Base-by-base conservation (phyloP, 2,329 filamentous ascomycete species). In the Escovopsis sp. region DNA sequence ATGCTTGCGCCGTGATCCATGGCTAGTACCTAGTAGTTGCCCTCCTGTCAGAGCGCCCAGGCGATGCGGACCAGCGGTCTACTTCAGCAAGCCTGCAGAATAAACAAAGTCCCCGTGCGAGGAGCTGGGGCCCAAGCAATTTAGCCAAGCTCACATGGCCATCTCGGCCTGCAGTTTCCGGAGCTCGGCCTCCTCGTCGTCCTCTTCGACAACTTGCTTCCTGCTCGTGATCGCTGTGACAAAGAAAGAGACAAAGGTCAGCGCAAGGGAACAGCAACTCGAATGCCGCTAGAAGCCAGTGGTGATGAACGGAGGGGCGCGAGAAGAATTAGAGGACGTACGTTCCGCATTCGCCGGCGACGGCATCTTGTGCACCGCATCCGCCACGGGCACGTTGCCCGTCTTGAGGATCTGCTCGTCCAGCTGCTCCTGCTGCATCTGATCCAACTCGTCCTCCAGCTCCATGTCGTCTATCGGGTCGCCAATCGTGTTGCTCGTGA, bases 141-240 rank as follows among this genome's bases (percentile, higher is more conserved):
- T 13, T 23, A 18, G n/a, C 11, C n/a, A n/a, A n/a, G n/a, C 38
- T 68, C 52, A 93, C 79, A 94, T 94, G 45, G 87, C 87, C 88
- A 96, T 96, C 61, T 94, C 88, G 26, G 85, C 87, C 56, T 93
- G 86, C 47, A 98, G 61, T 62, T 90, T 94, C 59, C 80, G 75
- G 52, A 96, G 66, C 63, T 96, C 88, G 50, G 79, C 88, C 58
- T 96, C 88, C 54, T 96, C 90, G 68, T 96, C 88, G 57, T 94
- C 87, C 57, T 94, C 85, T 53, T 81, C 76, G 46, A 53, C 55
- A 41, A 62, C 60, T 46, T 72, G 48, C 37, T 48, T 52, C 48
- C 49, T 54, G 44, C 36, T 50, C 23, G 55, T 48, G 19, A 57
- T 43, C 36, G 52, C 56, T 59, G 32, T 30, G 14, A 13, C 17